These are phyloP conservation scores for Filobasidium wieringae DNA, from an alignment of 768 basidiomycete species.

Conservation along the genomic window DNA sequence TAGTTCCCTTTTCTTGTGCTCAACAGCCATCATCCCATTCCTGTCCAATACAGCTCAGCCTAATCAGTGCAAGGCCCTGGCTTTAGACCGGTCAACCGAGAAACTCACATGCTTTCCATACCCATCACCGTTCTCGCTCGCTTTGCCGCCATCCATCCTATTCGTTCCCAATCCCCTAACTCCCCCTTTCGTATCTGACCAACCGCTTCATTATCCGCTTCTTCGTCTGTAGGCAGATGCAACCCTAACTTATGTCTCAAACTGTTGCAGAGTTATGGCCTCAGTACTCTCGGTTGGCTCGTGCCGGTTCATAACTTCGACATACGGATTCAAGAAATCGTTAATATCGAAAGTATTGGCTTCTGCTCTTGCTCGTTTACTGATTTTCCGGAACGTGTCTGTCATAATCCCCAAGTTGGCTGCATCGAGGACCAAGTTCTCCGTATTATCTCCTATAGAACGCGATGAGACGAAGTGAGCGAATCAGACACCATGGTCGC, in stretches of 20 bases:
- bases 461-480: too few species aligned
- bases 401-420: conserved; percentile 25
- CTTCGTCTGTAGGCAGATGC: conserved; percentile 26
- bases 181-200: conserved; percentile 30
- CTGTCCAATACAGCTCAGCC: conserved; percentile 42
- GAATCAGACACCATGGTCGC: too few species aligned
- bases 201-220: conserved; percentile 41
- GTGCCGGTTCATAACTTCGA: not conserved
- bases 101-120: conserved; percentile 77
- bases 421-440: not conserved
- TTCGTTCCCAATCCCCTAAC: conserved; percentile 60
- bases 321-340: conserved; percentile 56
- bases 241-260: conserved; percentile 23
- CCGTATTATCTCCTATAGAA: not conserved
- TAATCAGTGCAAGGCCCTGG: too few species aligned
- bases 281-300: not conserved
- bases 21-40: conserved; percentile 79
- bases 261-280: conserved; percentile 9
- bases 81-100: not conserved
- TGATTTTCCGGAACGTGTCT: conserved; percentile 68
- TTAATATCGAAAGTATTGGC: conserved; percentile 81
- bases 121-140: conserved; percentile 67
- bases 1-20: conserved; percentile 62
- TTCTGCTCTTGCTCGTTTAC: conserved; percentile 81
- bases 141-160: conserved; percentile 71